phyloP scores from a whole-genome alignment of 768 basidiomycete species.

The Amanita muscaria region DNA sequence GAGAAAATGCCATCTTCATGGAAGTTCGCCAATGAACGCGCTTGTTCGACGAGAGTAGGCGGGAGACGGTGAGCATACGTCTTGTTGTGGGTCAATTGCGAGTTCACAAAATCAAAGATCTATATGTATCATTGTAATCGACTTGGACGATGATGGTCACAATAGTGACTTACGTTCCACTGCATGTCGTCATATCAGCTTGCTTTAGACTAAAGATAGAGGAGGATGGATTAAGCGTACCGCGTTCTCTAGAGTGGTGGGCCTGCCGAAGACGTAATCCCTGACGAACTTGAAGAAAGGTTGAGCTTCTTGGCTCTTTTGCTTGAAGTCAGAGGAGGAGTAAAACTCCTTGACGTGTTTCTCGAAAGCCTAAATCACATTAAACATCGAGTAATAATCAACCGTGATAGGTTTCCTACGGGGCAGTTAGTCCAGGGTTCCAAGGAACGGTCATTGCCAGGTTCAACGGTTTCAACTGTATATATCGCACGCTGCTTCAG shows the following conservation, averaged over 20 bases:
- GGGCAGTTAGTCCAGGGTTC: slow-evolving; percentile 68
- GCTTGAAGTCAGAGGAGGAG: slow-evolving; percentile 57
- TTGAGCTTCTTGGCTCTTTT: slow-evolving; percentile 42
- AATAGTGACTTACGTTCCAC: slow-evolving; percentile 60
- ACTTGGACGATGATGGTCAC: slow-evolving; percentile 3
- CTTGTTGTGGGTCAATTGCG: slow-evolving; percentile 73
- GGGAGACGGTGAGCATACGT: slow-evolving; percentile 73
- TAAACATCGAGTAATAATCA: background rate
- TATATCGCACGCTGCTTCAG: too few relatives aligned
- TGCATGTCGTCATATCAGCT: slow-evolving; percentile 21
- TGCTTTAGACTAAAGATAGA: background rate
- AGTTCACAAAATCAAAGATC: slow-evolving; percentile 74
- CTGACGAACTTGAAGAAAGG: slow-evolving; percentile 59
- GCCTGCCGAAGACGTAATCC: slow-evolving; percentile 66
- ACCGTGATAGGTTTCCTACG: slow-evolving; percentile 19
- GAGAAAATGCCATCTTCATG: slow-evolving; percentile 76
- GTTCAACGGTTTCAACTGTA: slow-evolving; percentile 78
- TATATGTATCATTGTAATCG: slow-evolving; percentile 19
- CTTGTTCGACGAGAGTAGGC: slow-evolving; percentile 69
- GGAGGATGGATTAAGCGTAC: slow-evolving; percentile 33
- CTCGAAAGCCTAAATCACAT: slow-evolving; percentile 44
- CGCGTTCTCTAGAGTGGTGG: slow-evolving; percentile 58
- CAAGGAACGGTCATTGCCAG: slow-evolving; percentile 71
- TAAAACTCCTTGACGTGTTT: slow-evolving; percentile 56
- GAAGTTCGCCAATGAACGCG: slow-evolving; percentile 66